Evolutionary conservation across 106 monocot species (phyloP), one percentile per base, ranked within the genome.

Genomic region (Phalaenopsis equestris): DNA sequence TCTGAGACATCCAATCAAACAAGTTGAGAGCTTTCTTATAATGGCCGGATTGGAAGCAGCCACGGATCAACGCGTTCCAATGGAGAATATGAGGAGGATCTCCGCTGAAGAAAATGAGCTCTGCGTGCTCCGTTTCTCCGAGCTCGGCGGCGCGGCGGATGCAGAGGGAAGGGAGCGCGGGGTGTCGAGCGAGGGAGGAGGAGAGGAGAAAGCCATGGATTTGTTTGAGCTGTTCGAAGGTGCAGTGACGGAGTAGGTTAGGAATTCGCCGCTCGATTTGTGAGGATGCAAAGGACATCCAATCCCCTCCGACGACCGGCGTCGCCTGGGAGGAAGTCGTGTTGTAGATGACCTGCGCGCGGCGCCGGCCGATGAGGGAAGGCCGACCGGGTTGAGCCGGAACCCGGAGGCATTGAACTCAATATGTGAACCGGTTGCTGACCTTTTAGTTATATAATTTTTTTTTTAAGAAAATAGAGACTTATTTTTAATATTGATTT

Each of bases 121-220:
- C 78, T 12, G 85, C 81, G 41, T 85, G 46, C 18, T 9, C 45
- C 64, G 78, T 82, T 37, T 36, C 9, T 5, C 82, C 78, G 65
- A 86, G 56, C 73, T 86, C 85, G 39, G 85, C 82, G 79, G 52
- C 58, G 49, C 85, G 85, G 82, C 85, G 85, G 85, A 86, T 82
- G 23, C 73, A 64, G 73, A 79, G 81, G 82, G 85, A 82, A 18
- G 76, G 74, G 74, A 86, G 61, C n/a, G 37, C 15, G 15, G 85
- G 45, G 8, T 21, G 6, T 36, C 17, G 38, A n/a, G 48, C 30
- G 75, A 86, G 82, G 49, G 84, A 84, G 24, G 85, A 75, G 73
- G 82, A 67, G 81, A 82, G n/a, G 52, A 86, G 78, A 39, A 78
- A 42, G 73, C 79, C 81, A 75, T 86, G 85, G 65, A 86, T 67